Percentiles rank a stretch among this genome's conserved stretches.
These are phyloP conservation scores for Vitis amurensis DNA, from an alignment of 164 flowering plant species.

Conservation along the genomic window DNA sequence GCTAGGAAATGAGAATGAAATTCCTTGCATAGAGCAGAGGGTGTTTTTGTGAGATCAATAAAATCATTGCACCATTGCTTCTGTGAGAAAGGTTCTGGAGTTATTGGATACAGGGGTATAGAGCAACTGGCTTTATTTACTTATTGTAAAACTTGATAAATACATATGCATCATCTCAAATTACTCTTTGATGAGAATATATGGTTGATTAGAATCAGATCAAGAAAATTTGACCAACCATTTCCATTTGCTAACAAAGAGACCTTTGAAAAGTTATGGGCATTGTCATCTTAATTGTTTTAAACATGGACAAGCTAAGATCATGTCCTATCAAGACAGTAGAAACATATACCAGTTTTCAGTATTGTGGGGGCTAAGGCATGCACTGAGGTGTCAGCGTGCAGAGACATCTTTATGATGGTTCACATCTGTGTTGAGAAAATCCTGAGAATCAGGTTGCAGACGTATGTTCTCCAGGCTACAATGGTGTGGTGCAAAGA, in stretches of 20 bases:
- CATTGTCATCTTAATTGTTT: not conserved
- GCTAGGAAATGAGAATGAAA: no score
- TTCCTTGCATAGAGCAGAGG: no score
- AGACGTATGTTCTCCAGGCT: not conserved
- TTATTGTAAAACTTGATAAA: no score
- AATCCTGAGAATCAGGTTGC: not conserved
- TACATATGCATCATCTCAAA: no score
- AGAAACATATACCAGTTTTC: not conserved
- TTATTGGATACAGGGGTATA: no score
- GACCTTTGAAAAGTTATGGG: not conserved
- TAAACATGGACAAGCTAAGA: not conserved
- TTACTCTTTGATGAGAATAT: no score
- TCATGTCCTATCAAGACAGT: no score
- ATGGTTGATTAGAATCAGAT: not conserved
- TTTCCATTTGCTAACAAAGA: not conserved
- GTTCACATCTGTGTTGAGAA: not conserved
- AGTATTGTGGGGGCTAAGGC: not conserved
- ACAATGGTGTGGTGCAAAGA: no score
- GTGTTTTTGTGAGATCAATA: no score
- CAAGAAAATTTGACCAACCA: not conserved
- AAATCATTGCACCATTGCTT: no score
- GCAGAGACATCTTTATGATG: not conserved
- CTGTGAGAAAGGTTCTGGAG: no score
- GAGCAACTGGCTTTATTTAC: no score
- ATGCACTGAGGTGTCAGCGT: not conserved